A percentile compares a stretch with the other conserved stretches of the same genome.
phyloP scores from a whole-genome alignment of 257 asterid species.

The Nicotiana tabacum region DNA sequence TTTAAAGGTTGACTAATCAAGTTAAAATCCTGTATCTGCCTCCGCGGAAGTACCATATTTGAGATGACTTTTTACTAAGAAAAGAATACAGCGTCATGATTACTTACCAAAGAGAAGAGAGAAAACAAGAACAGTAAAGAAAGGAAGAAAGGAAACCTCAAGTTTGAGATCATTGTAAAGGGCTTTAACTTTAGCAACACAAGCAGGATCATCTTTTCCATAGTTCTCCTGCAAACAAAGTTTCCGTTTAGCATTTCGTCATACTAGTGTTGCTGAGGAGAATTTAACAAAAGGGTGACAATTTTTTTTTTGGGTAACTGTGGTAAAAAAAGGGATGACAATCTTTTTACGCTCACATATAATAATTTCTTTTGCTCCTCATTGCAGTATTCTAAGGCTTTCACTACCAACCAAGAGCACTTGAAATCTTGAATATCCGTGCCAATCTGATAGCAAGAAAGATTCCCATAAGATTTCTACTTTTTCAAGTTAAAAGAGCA shows the following conservation, averaged over 20 bases:
- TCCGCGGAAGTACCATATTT: neutral
- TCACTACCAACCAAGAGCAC: slow-evolving; percentile 44
- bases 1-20: neutral
- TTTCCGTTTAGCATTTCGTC: neutral
- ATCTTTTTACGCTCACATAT: slow-evolving; percentile 16
- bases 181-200: slow-evolving; percentile 30
- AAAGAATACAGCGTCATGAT: neutral
- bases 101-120: neutral
- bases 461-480: neutral
- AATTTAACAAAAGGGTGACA: neutral
- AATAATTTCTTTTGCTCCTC: slow-evolving; percentile 30
- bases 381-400: slow-evolving; percentile 25
- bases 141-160: slow-evolving; percentile 16
- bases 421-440: slow-evolving; percentile 40
- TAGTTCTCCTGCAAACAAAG: slow-evolving; percentile 33
- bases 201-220: slow-evolving; percentile 32
- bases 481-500: neutral
- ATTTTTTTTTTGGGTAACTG: neutral
- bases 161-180: slow-evolving; percentile 34
- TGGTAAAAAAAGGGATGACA: neutral
- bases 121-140: neutral
- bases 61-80: neutral
- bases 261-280: neutral
- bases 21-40: neutral
- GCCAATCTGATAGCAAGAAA: slow-evolving; percentile 10